Evolutionary conservation across 306 rosid species (phyloP).

Genomic region (Rosa chinensis): DNA sequence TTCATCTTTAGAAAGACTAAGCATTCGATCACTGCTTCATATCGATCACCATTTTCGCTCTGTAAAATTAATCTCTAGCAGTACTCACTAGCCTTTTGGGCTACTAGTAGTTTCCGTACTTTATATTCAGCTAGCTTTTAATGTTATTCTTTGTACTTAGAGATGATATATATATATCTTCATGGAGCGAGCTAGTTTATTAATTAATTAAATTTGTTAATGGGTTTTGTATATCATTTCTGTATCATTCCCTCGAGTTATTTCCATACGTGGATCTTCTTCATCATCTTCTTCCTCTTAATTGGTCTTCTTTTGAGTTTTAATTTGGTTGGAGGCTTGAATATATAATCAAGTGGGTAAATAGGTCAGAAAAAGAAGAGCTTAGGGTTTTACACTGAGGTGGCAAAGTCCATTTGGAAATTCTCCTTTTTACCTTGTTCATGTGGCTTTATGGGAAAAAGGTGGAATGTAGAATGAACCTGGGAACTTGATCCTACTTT

Average conservation of each 20-base stretch:
- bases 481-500: constrained; percentile 35
- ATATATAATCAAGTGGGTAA: neutral
- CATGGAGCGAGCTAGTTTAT: constrained; percentile 2
- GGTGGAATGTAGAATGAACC: constrained; percentile 30
- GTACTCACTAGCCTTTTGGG: constrained; percentile 8
- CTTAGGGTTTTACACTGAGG: constrained; percentile 26
- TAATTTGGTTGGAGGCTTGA: neutral
- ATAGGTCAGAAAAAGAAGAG: neutral
- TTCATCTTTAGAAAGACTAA: constrained; percentile 9
- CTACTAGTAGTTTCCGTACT: constrained; percentile 15
- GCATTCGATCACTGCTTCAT: neutral
- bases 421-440: constrained; percentile 5
- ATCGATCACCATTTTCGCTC: constrained; percentile 14
- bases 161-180: constrained; percentile 19
- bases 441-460: constrained; percentile 30
- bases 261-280: neutral
- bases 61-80: constrained; percentile 10
- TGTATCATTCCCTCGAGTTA: neutral
- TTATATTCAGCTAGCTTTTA: constrained; percentile 5
- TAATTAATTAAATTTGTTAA: constrained; percentile 12
- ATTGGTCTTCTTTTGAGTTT: neutral
- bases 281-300: neutral
- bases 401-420: neutral
- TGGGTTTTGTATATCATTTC: neutral
- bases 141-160: constrained; percentile 35